Percentiles rank a stretch among this genome's conserved stretches.
Evolutionary conservation across 2,329 filamentous ascomycete genomes (phyloP).

Genomic region (Escovopsis sp.): DNA sequence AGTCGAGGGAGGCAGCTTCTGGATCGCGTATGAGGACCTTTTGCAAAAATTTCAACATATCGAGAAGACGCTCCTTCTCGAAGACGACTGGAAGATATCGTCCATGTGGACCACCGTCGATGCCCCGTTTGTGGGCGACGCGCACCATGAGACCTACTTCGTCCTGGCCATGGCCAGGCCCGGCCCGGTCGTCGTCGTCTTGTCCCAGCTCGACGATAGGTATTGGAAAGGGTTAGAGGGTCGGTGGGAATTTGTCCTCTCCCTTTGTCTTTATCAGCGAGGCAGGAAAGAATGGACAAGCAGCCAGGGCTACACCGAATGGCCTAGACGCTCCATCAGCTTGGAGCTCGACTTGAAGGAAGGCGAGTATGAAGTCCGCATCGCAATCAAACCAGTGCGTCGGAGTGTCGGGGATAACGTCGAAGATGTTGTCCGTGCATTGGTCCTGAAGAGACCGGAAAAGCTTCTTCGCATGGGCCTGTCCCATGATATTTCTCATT

Average conservation of each 20-base stretch:
- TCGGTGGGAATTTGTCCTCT: slow-evolving; percentile 39
- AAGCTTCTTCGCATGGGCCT: slow-evolving; percentile 60
- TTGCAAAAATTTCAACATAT: slow-evolving; percentile 44
- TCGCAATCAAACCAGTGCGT: slow-evolving; percentile 60
- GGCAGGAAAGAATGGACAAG: slow-evolving; percentile 35
- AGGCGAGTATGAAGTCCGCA: slow-evolving; percentile 59
- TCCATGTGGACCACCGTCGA: slow-evolving; percentile 35
- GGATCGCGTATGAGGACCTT: slow-evolving; percentile 45
- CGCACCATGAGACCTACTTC: slow-evolving; percentile 39
- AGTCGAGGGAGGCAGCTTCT: slow-evolving; percentile 58
- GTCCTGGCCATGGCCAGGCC: slow-evolving; percentile 32
- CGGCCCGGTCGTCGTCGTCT: slow-evolving; percentile 38
- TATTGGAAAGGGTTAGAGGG: slow-evolving; percentile 44
- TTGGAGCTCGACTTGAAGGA: slow-evolving; percentile 62
- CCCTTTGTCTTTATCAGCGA: slow-evolving; percentile 37
- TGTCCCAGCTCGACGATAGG: slow-evolving; percentile 42
- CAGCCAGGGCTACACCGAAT: slow-evolving; percentile 32
- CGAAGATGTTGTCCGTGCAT: slow-evolving; percentile 52
- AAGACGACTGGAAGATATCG: slow-evolving; percentile 35
- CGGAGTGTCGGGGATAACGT: slow-evolving; percentile 33
- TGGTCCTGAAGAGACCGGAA: slow-evolving; percentile 48
- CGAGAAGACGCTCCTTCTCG: slow-evolving; percentile 44
- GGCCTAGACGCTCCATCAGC: slow-evolving; percentile 61
- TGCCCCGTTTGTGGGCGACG: slow-evolving; percentile 42
- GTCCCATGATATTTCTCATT: slow-evolving; percentile 56